phyloP scores from a whole-genome alignment of 2,329 filamentous ascomycete species.

The Penicillium sp. region DNA sequence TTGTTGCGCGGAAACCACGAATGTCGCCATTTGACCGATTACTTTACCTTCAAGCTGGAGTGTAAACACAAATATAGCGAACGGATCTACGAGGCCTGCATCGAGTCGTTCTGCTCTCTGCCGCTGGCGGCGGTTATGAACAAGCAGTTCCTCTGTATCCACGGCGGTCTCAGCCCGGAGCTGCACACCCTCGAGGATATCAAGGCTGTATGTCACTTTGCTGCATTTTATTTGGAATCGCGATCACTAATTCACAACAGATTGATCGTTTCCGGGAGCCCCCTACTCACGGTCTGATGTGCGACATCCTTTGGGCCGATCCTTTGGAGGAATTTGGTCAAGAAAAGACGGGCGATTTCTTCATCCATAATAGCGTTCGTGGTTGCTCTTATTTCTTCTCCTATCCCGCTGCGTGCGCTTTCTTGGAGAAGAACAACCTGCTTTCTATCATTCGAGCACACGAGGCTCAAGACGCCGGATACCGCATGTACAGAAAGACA shows the following conservation, averaged over 20 bases:
- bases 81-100: slow-evolving; percentile 92
- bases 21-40: slow-evolving; percentile 97
- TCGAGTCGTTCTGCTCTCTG: slow-evolving; percentile 94
- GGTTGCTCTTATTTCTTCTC: slow-evolving; percentile 99
- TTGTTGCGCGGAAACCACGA: slow-evolving; percentile 97
- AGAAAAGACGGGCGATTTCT: slow-evolving; percentile 97
- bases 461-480: slow-evolving; percentile 97
- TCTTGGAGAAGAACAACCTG: slow-evolving; percentile 98
- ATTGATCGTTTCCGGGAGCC: slow-evolving; percentile 98
- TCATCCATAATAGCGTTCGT: slow-evolving; percentile 96
- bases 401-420: slow-evolving; percentile 93
- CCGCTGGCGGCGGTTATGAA: slow-evolving; percentile 98
- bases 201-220: slow-evolving; percentile 66
- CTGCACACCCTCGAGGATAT: slow-evolving; percentile 94
- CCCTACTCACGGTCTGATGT: slow-evolving; percentile 97
- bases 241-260: slow-evolving; percentile 45
- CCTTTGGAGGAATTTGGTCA: slow-evolving; percentile 97
- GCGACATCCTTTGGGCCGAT: slow-evolving; percentile 98
- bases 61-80: slow-evolving; percentile 99
- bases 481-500: slow-evolving; percentile 99
- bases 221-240: background rate
- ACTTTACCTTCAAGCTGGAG: slow-evolving; percentile 99
- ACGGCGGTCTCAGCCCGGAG: slow-evolving; percentile 93
- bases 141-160: slow-evolving; percentile 99
- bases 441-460: slow-evolving; percentile 96